Evolutionary conservation across 495 filamentous ascomycete species (phyloP).

Genomic region (Immersiella caudata): DNA sequence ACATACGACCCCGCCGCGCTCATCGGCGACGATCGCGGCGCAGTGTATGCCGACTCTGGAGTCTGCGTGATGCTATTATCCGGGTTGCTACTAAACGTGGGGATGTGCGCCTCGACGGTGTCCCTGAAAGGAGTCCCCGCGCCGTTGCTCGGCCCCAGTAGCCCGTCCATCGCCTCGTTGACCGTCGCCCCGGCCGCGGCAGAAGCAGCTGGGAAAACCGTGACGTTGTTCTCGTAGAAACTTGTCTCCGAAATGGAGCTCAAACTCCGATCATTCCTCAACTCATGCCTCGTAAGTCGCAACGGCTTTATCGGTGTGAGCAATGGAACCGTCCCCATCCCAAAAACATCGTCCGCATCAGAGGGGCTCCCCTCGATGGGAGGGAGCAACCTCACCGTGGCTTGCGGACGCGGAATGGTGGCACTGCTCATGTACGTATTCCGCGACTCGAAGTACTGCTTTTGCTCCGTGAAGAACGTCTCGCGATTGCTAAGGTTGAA

Average conservation of each 20-base stretch:
- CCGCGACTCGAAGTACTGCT: conserved; percentile 21
- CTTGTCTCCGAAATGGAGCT: conserved; percentile 33
- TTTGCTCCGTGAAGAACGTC: conserved; percentile 9
- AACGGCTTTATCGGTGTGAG: not conserved
- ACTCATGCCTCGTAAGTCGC: conserved; percentile 10
- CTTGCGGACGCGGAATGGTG: conserved; percentile 10
- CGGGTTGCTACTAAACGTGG: conserved; percentile 31
- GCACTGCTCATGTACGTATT: conserved; percentile 13
- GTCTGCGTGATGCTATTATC: conserved; percentile 40
- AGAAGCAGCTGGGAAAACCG: conserved; percentile 13
- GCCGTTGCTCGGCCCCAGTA: conserved; percentile 20
- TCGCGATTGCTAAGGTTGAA: conserved; percentile 16
- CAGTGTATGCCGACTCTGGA: conserved; percentile 37
- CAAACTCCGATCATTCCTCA: conserved; percentile 17
- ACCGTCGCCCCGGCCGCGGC: not conserved
- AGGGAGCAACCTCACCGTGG: conserved; percentile 13
- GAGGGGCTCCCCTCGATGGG: conserved; percentile 13
- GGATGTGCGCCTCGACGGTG: conserved; percentile 38
- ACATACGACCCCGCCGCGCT: not conserved
- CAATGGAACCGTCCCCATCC: not conserved
- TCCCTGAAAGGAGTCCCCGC: conserved; percentile 30
- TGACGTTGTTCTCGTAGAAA: conserved; percentile 22
- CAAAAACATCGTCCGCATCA: not conserved
- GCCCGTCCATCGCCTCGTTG: not conserved
- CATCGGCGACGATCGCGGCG: conserved; percentile 8